phyloP scores from a whole-genome alignment of 352 stramenopile genomes.

The Phytopythium ostracodes region DNA sequence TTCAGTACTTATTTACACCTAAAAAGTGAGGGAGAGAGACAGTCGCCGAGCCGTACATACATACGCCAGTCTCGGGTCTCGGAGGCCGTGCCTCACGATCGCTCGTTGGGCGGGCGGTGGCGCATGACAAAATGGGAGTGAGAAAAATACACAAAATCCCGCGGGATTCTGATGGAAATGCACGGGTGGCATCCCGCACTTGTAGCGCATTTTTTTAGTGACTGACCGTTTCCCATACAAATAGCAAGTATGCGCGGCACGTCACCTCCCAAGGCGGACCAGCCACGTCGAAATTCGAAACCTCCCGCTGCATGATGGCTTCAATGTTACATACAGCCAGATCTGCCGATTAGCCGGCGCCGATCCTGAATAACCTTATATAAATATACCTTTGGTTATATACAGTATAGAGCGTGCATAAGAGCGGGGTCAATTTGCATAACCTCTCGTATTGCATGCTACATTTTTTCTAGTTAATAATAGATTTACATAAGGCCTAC shows the following conservation, averaged over 20 bases:
- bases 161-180: not conserved
- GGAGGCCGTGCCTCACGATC: not conserved
- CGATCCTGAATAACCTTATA: too few species aligned
- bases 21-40: too few species aligned
- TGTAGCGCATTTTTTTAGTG: conserved; percentile 1
- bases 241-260: not conserved
- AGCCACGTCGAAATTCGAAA: not conserved
- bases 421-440: too few species aligned
- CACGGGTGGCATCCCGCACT: not conserved
- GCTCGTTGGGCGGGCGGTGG: not conserved
- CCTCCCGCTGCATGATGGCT: not conserved
- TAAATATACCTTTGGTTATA: too few species aligned
- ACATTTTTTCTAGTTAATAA: too few species aligned
- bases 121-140: not conserved
- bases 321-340: too few species aligned
- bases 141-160: not conserved
- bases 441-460: too few species aligned
- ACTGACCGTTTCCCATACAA: not conserved
- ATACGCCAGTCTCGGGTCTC: not conserved
- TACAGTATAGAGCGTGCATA: too few species aligned
- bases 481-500: too few species aligned
- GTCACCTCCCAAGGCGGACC: not conserved
- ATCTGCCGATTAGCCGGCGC: too few species aligned
- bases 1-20: too few species aligned
- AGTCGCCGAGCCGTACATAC: not conserved